phyloP scores from a whole-genome alignment of 2,329 filamentous ascomycete species.

The Clarireedia sp. region DNA sequence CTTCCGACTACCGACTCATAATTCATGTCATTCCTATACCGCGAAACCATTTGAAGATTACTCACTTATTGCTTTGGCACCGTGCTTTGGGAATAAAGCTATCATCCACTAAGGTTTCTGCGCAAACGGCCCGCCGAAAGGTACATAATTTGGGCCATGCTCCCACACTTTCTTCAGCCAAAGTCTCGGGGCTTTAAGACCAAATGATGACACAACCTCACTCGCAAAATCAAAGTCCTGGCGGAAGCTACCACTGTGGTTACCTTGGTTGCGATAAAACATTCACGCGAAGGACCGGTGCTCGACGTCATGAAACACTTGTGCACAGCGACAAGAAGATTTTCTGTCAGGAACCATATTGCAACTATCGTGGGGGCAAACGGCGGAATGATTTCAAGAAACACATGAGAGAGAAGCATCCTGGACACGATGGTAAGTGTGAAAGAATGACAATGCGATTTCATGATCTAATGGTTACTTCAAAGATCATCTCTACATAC shows the following conservation, averaged over 20 bases:
- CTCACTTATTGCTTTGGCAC: neutral
- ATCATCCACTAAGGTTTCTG: neutral
- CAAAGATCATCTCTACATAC: slow-evolving; percentile 5
- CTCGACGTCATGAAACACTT: slow-evolving; percentile 4
- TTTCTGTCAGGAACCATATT: slow-evolving; percentile 5
- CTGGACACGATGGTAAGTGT: slow-evolving; percentile 6
- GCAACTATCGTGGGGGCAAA: slow-evolving; percentile 8
- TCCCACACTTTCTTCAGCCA: slow-evolving; percentile 4
- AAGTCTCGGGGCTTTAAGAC: neutral
- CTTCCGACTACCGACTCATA: neutral
- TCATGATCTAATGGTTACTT: neutral
- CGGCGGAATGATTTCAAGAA: slow-evolving; percentile 4
- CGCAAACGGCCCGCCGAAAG: neutral
- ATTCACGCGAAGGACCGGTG: slow-evolving; percentile 6
- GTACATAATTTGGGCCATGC: neutral
- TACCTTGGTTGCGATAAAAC: slow-evolving; percentile 7
- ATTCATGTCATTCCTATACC: neutral
- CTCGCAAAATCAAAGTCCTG: neutral
- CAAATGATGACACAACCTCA: neutral
- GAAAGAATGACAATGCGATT: neutral
- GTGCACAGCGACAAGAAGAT: slow-evolving; percentile 7
- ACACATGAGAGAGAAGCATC: slow-evolving; percentile 7
- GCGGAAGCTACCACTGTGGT: neutral
- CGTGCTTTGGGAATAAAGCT: neutral
- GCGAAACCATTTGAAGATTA: neutral